phyloP scores from a whole-genome alignment of 2,329 filamentous ascomycete species.

The Macrophomina phaseolina region DNA sequence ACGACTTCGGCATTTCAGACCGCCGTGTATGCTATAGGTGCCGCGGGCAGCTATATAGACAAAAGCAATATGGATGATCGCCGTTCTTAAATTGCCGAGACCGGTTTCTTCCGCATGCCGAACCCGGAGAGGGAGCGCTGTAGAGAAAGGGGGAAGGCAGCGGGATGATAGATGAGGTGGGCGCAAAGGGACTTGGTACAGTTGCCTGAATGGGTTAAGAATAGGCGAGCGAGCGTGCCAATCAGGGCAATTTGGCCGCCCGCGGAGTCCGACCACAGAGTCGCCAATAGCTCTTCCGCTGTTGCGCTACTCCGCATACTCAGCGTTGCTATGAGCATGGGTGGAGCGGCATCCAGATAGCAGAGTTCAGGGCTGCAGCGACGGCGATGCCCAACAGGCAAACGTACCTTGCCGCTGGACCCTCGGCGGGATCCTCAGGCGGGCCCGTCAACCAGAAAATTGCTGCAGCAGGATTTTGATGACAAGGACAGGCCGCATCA shows the following conservation, averaged over 20 bases:
- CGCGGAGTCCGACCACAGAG: not conserved
- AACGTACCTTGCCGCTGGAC: not conserved
- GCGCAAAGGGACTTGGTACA: not conserved
- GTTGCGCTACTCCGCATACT: conserved; percentile 13
- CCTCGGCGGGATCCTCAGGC: not conserved
- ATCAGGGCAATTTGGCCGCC: conserved; percentile 3
- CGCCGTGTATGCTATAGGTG: not conserved
- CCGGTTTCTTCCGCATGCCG: not conserved
- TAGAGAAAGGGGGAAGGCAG: conserved; percentile 6
- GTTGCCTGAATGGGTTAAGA: conserved; percentile 17
- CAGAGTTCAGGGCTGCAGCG: conserved; percentile 4
- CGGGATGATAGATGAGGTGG: conserved; percentile 5
- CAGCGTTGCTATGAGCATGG: not conserved
- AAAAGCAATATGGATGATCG: not conserved
- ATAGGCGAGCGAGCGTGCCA: not conserved
- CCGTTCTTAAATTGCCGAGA: not conserved
- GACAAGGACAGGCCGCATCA: conserved; percentile 15
- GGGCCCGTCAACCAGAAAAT: not conserved
- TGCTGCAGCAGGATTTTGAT: not conserved
- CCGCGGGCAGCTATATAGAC: not conserved
- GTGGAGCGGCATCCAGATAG: not conserved
- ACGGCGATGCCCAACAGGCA: not conserved
- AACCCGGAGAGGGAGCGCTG: not conserved
- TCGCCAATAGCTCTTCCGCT: conserved; percentile 3
- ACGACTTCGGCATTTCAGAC: not conserved